A percentile compares a stretch with the other conserved stretches of the same genome.
Conservation (phyloP, 2,329 filamentous ascomycete species). For the Neofusicoccum sp. region DNA sequence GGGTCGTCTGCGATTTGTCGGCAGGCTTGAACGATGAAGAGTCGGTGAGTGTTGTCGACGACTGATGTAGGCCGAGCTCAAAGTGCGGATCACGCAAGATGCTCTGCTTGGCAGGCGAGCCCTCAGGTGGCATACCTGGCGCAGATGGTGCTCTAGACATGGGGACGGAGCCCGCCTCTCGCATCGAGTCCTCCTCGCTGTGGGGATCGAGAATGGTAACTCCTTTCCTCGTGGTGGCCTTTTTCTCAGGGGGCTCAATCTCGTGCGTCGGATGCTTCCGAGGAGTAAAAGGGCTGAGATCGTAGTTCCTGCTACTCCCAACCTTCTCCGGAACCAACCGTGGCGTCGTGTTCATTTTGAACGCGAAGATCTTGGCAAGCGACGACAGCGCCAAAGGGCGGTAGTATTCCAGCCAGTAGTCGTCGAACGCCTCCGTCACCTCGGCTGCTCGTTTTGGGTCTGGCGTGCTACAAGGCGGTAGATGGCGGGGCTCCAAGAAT, state of each 20-base stretch:
- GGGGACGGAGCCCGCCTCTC: background rate
- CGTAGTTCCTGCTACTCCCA: slow-evolving; percentile 70
- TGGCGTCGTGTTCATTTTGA: slow-evolving; percentile 85
- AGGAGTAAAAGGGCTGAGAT: slow-evolving; percentile 84
- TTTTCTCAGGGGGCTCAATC: slow-evolving; percentile 55
- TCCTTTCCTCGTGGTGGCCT: slow-evolving; percentile 59
- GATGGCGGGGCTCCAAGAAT: slow-evolving; percentile 62
- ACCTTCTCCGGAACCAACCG: slow-evolving; percentile 76
- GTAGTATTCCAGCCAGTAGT: slow-evolving; percentile 98
- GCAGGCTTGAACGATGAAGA: slow-evolving; percentile 48
- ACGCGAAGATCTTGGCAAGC: slow-evolving; percentile 88
- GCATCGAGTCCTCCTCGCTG: slow-evolving; percentile 31
- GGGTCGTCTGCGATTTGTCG: slow-evolving; percentile 78
- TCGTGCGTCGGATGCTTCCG: slow-evolving; percentile 46
- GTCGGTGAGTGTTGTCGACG: slow-evolving; percentile 25
- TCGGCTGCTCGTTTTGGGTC: slow-evolving; percentile 19
- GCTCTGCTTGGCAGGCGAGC: slow-evolving; percentile 39
- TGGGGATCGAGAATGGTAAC: slow-evolving; percentile 67
- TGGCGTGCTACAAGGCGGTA: slow-evolving; percentile 51
- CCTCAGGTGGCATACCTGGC: slow-evolving; percentile 26
- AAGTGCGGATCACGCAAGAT: slow-evolving; percentile 43
- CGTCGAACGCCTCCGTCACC: slow-evolving; percentile 67
- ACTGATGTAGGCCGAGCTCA: slow-evolving; percentile 28
- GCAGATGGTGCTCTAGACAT: slow-evolving; percentile 21
- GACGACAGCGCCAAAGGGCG: slow-evolving; percentile 83